Percentiles rank a stretch among this genome's conserved stretches.
Evolutionary conservation across 2,329 filamentous ascomycete genomes (phyloP).

Genomic region (Herpotrichia juniperi): DNA sequence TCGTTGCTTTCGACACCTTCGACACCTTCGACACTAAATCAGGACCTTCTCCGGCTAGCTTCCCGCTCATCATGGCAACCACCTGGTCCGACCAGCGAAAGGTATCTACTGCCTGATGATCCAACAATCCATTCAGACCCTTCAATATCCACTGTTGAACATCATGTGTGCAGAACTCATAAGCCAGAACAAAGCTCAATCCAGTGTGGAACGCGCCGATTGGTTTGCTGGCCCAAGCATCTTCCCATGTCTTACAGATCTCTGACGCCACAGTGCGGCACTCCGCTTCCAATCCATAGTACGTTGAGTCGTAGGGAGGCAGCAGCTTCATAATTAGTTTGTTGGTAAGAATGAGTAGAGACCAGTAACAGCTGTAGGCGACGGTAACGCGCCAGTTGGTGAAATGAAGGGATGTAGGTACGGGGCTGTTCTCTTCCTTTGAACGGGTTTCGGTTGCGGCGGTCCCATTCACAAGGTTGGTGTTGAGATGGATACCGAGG

Average conservation of each 20-base stretch:
- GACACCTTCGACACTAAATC: slow-evolving; percentile 21
- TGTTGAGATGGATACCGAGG: slow-evolving; percentile 25
- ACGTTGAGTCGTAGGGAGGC: slow-evolving; percentile 24
- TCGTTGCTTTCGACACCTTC: not conserved
- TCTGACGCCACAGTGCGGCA: slow-evolving; percentile 32
- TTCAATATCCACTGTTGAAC: slow-evolving; percentile 35
- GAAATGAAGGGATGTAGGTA: slow-evolving; percentile 36
- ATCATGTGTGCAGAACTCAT: slow-evolving; percentile 32
- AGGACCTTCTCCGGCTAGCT: slow-evolving; percentile 33
- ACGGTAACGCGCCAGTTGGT: slow-evolving; percentile 36
- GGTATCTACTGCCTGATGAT: slow-evolving; percentile 28
- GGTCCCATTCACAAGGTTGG: slow-evolving; percentile 27
- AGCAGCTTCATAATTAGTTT: slow-evolving; percentile 36
- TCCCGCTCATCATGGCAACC: slow-evolving; percentile 30
- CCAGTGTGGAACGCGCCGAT: slow-evolving; percentile 40
- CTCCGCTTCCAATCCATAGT: slow-evolving; percentile 31
- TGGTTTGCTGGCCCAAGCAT: slow-evolving; percentile 38
- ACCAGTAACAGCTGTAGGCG: slow-evolving; percentile 40
- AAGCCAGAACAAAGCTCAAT: slow-evolving; percentile 40
- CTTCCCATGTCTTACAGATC: slow-evolving; percentile 44
- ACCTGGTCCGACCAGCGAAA: slow-evolving; percentile 39
- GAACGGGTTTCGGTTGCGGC: slow-evolving; percentile 26
- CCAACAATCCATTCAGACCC: slow-evolving; percentile 33
- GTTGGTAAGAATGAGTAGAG: slow-evolving; percentile 37
- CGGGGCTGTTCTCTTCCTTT: slow-evolving; percentile 22